Base-by-base conservation (phyloP, 257 asterid genomes). In the Phtheirospermum japonicum region DNA sequence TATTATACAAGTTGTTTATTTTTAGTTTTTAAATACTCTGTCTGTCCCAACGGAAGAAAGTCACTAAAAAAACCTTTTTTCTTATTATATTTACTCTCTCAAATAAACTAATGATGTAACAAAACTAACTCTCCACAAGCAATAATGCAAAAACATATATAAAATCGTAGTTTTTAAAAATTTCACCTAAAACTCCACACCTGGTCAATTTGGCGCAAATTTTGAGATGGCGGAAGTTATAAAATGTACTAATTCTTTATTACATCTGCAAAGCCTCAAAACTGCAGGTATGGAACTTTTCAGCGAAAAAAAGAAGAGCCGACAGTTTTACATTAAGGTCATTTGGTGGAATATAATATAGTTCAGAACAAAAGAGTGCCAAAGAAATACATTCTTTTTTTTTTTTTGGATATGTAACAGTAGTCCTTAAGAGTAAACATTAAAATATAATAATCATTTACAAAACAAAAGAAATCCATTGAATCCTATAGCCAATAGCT, bases 331-430 rank as follows among this genome's bases (percentile, higher is more conserved):
- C n/a, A n/a, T n/a, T n/a, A 50, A 5, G n/a, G 26, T 51, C 48
- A 18, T 46, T 49, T 45, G 34, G 16, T 58, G 34, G 54, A 48
- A n/a, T n/a, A n/a, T n/a, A n/a, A 54, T 54, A 54, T 54, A 30
- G 4, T 31, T 10, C 31, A 57, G 40, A 14, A 30, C 14, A 63
- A 49, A 17, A 33, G 59, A 28, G n/a, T n/a, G n/a, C n/a, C n/a
- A n/a, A n/a, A n/a, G n/a, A n/a, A n/a, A n/a, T n/a, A n/a, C n/a
- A n/a, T 16, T 11, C 34, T 23, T 17, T n/a, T 14, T 4, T 33
- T 19, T 10, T n/a, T n/a, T n/a, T n/a, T n/a, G n/a, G n/a, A 58
- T 20, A n/a, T 7, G 37, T 33, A 23, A 6, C 23, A 59, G 45
- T 37, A 26, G 42, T 46, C 23, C 26, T 12, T 19, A n/a, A 59